A percentile compares a stretch with the other conserved stretches of the same genome.
These are phyloP conservation scores for Fonsecaea monophora DNA, from an alignment of 2,329 filamentous ascomycete species.

Conservation along the genomic window DNA sequence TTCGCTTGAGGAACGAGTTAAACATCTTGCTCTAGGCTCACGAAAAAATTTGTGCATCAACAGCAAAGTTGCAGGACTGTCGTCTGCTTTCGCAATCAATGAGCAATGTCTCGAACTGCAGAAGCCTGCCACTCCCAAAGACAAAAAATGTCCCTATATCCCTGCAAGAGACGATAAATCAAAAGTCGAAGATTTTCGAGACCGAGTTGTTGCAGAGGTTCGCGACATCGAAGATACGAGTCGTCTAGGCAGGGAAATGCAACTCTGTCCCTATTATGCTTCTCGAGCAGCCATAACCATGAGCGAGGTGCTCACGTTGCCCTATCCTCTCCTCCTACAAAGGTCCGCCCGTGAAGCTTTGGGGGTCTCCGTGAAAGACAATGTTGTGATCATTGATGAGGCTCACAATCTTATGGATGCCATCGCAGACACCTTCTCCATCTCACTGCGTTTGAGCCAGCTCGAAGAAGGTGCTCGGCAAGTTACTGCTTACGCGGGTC, in stretches of 20 bases:
- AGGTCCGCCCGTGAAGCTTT: slow-evolving; percentile 86
- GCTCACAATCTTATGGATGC: slow-evolving; percentile 98
- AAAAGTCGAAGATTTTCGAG: slow-evolving; percentile 79
- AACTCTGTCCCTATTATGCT: slow-evolving; percentile 96
- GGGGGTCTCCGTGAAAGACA: slow-evolving; percentile 81
- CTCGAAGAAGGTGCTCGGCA: slow-evolving; percentile 75
- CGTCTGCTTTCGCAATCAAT: slow-evolving; percentile 80
- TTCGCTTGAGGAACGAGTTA: slow-evolving; percentile 57
- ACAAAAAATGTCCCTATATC: slow-evolving; percentile 76
- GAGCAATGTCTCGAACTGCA: slow-evolving; percentile 91
- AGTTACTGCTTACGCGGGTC: slow-evolving; percentile 80
- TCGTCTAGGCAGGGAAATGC: slow-evolving; percentile 75
- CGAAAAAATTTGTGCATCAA: slow-evolving; percentile 92
- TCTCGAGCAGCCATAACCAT: slow-evolving; percentile 81
- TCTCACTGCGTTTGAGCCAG: slow-evolving; percentile 75
- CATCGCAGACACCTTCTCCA: slow-evolving; percentile 83
- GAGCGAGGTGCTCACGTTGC: slow-evolving; percentile 86
- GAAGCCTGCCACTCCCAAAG: slow-evolving; percentile 66
- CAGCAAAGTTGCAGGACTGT: slow-evolving; percentile 74
- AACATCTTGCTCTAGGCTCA: slow-evolving; percentile 83
- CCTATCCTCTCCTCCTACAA: slow-evolving; percentile 89
- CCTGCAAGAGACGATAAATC: slow-evolving; percentile 77
- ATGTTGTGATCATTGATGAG: slow-evolving; percentile 95
- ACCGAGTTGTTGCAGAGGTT: slow-evolving; percentile 80
- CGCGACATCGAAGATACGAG: slow-evolving; percentile 94